Evolutionary conservation across 257 asterid species (phyloP), one percentile per base, ranked within the genome.

Genomic region (Solanum sparsipilum): DNA sequence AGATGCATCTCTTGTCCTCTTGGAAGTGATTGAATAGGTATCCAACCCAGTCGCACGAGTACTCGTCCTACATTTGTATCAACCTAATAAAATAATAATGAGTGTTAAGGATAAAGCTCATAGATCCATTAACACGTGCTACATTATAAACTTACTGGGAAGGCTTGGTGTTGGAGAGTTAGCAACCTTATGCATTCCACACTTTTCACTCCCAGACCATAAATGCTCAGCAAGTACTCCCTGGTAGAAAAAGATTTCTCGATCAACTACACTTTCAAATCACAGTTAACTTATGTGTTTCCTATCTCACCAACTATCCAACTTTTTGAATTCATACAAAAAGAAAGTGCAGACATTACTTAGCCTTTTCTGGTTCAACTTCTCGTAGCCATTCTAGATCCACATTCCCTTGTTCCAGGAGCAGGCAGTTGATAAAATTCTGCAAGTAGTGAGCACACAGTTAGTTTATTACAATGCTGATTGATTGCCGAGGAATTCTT

Each of bases 171-270:
- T n/a, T 89, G 92, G 75, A 94, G 96, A 1, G 90, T 32, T 90
- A 96, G 90, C 70, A 95, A 95, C 85, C 93, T 85, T 87, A 95
- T 88, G 23, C 98, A 95, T 90, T 94, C 98, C 4, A 88, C 92
- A 73, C 98, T 95, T 90, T 95, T 95, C 89, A 93, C 41, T 16
- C 94, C 96, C 46, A 96, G 83, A 8, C 98, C 96, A 1, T 39
- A 3, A 27, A 94, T 63, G 88, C 95, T 93, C 89, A 90, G 48
- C 34, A 96, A 88, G 90, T 87, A 95, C 11, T 91, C 92, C 93
- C 98, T 95, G 39, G 13, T 29, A 46, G 39, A 46, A 46, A 81
- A 27, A 46, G 41, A 79, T 29, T 10, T 29, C 27, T 81, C 36
- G 70, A 18, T 81, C 68, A 79, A 46, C 29, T 81, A 46, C 41